These are phyloP conservation scores for Cryphonectria radicalis DNA, from an alignment of 2,329 filamentous ascomycete genomes.

Conservation along the genomic window DNA sequence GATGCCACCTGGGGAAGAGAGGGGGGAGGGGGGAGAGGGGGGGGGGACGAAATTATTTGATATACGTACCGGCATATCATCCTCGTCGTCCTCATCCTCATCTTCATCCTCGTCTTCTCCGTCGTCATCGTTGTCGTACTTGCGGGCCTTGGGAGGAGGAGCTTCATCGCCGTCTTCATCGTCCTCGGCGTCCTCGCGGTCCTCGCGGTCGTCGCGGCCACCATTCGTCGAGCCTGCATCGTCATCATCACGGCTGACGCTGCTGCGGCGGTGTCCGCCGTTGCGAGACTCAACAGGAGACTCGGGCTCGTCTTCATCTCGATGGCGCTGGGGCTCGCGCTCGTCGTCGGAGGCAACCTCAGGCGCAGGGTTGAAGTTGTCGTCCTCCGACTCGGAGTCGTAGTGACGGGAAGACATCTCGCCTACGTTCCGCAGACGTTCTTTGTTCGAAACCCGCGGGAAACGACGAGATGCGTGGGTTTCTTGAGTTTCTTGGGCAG, in stretches of 20 bases:
- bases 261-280: conserved; percentile 31
- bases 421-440: conserved; percentile 13
- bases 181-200: conserved; percentile 1
- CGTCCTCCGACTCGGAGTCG: conserved; percentile 77
- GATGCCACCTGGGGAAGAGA: neutral
- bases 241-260: conserved; percentile 33
- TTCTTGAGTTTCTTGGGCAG: neutral
- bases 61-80: conserved; percentile 30
- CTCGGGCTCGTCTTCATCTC: conserved; percentile 43
- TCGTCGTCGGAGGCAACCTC: conserved; percentile 76
- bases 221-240: conserved; percentile 29
- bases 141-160: conserved; percentile 29
- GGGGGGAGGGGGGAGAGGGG: too few species aligned
- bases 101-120: conserved; percentile 52
- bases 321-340: conserved; percentile 15
- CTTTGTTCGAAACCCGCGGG: neutral
- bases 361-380: conserved; percentile 85
- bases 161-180: conserved; percentile 34
- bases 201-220: conserved; percentile 8
- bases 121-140: conserved; percentile 49
- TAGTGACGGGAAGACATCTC: conserved; percentile 57
- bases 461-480: neutral
- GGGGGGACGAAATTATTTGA: neutral
- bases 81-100: conserved; percentile 40
- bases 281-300: conserved; percentile 31